Percentiles rank a stretch among this genome's conserved stretches.
Conservation (phyloP, 495 filamentous ascomycete genomes). For the Diplogelasinospora grovesii region DNA sequence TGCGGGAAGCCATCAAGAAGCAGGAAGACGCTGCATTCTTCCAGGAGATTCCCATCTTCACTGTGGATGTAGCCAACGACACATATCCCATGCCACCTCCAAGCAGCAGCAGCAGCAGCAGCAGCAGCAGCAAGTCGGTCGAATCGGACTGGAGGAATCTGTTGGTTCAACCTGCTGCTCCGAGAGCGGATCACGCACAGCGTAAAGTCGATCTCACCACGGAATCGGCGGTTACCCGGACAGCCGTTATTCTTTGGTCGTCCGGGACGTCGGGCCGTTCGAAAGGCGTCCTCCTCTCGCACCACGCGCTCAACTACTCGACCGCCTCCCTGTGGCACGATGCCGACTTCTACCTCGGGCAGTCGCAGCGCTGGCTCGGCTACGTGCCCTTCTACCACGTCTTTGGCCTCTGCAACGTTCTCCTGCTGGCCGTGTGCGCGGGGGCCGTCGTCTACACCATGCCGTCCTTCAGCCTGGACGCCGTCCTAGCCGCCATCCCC, state of each 20-base stretch:
- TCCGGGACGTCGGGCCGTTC: conserved; percentile 77
- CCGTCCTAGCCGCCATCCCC: conserved; percentile 47
- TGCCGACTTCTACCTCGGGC: conserved; percentile 32
- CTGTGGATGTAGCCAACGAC: conserved; percentile 16
- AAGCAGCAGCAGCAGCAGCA: too few relatives aligned
- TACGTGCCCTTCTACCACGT: conserved; percentile 32
- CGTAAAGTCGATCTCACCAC: too few relatives aligned
- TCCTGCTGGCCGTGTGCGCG: conserved; percentile 52
- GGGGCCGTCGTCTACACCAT: conserved; percentile 56
- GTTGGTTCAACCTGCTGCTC: too few relatives aligned
- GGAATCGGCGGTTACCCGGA: conserved; percentile 12
- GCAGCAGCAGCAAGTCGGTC: too few relatives aligned
- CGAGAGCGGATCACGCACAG: too few relatives aligned
- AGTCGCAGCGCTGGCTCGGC: conserved; percentile 49
- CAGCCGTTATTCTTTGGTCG: conserved; percentile 66
- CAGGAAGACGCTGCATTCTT: conserved; percentile 15
- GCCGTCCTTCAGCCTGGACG: conserved; percentile 49
- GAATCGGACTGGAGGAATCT: conserved; percentile 17
- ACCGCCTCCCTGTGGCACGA: conserved; percentile 25
- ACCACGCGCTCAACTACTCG: conserved; percentile 37
- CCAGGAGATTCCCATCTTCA: conserved; percentile 20
- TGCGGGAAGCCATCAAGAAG: conserved; percentile 18
- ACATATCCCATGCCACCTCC: conserved; percentile 17
- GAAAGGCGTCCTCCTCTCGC: conserved; percentile 74
- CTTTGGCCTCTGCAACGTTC: conserved; percentile 29